phyloP scores from a whole-genome alignment of 177 flowering plant genomes.

The Vitis hybrid region DNA sequence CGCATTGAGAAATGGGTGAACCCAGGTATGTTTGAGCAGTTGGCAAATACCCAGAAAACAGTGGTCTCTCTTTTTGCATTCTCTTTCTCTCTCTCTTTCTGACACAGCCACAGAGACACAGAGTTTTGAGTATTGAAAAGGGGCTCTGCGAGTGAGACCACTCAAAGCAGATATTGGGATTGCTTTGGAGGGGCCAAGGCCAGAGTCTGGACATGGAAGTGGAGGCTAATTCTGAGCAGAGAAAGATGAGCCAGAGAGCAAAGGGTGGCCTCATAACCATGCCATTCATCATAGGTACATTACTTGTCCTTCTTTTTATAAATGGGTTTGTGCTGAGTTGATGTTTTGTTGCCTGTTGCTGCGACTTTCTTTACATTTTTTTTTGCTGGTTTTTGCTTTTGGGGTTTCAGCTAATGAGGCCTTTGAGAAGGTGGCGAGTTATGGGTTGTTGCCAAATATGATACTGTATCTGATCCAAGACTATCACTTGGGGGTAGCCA shows the following conservation, averaged over 20 bases:
- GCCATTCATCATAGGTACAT: constrained; percentile 64
- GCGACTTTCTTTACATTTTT: background rate
- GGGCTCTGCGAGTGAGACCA: too few species aligned
- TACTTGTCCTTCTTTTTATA: background rate
- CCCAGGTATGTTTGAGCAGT: too few species aligned
- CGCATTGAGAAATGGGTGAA: too few species aligned
- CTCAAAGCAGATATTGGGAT: too few species aligned
- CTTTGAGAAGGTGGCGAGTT: constrained; percentile 78
- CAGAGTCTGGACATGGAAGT: constrained; percentile 12
- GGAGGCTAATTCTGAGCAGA: constrained; percentile 16
- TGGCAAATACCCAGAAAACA: too few species aligned
- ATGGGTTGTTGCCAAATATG: constrained; percentile 71
- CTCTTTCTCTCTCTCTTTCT: too few species aligned
- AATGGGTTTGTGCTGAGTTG: background rate
- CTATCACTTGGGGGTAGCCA: constrained; percentile 38
- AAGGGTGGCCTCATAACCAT: constrained; percentile 58
- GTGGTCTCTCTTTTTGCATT: too few species aligned
- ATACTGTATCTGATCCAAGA: constrained; percentile 51
- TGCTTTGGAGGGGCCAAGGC: too few species aligned
- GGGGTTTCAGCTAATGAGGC: constrained; percentile 62
- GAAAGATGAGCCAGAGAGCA: constrained; percentile 8
- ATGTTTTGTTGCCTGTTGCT: background rate
- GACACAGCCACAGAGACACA: too few species aligned
- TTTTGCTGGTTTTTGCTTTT: background rate
- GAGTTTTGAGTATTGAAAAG: too few species aligned